Base-by-base conservation (phyloP, 2,329 filamentous ascomycete genomes). In the Diaporthe nobilis region DNA sequence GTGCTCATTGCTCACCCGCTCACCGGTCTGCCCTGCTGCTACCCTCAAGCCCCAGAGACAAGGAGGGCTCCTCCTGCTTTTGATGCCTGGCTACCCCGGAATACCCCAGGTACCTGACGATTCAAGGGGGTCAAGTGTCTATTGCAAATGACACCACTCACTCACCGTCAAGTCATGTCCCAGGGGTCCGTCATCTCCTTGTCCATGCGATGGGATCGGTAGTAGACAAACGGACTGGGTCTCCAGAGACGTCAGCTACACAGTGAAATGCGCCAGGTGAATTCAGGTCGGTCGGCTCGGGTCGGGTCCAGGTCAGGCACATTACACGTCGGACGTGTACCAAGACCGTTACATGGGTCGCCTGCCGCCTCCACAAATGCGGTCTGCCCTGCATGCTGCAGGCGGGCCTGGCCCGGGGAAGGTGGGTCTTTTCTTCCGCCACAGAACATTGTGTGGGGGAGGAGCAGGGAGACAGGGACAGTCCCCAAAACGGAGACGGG, bases 11-110 rank as follows among this genome's bases (percentile, higher is more conserved):
- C 44, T 67, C 44, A 34, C 47, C 65, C 22, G 47, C 22, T n/a
- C 65, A 70, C 65, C 65, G 65, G 47, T 68, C 47, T 68, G 47
- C 65, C 65, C 44, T 68, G 28, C 44, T 39, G 65, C 47, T 53
- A 39, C 31, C 65, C 37, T 10, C 31, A 39, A 25, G 57, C 34
- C 28, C 55, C 28, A 20, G 25, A 31, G 55, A 39, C 57, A 60
- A 39, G 57, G 17, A 53, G 12, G 22, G 9, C 22, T 60, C 31
- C 12, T 47, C 13, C 25, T 47, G 39, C 60, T 17, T 12, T 44
- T 61, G 60, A 65, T 49, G 31, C 63, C 25, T 51, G 31, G 31
- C n/a, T 68, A 68, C 34, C 65, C 28, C 31, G 10, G 49, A 17
- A 51, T 42, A 39, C 49, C 15, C 28, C 65, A 55, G 65, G 34